These are phyloP conservation scores for Dovyalis caffra DNA, from an alignment of 345 rosid genomes.

Conservation along the genomic window DNA sequence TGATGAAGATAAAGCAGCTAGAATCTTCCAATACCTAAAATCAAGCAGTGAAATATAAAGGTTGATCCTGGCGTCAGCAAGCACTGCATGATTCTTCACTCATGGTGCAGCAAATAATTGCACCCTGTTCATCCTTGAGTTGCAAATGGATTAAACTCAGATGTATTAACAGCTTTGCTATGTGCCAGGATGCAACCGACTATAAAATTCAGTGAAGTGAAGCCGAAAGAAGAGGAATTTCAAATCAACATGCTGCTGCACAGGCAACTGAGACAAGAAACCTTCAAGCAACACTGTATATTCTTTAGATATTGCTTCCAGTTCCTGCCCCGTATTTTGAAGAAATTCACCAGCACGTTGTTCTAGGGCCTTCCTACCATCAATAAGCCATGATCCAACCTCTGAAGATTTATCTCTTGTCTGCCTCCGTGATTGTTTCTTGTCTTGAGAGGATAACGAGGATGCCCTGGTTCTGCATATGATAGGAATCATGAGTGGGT, in stretches of 20 bases:
- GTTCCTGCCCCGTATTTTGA: slow-evolving; percentile 68
- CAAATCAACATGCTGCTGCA: slow-evolving; percentile 85
- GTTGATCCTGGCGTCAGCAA: slow-evolving; percentile 29
- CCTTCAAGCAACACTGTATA: slow-evolving; percentile 69
- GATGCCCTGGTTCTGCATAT: slow-evolving; percentile 56
- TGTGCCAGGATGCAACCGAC: slow-evolving; percentile 47
- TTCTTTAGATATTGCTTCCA: slow-evolving; percentile 69
- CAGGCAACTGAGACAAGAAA: slow-evolving; percentile 82
- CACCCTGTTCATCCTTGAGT: slow-evolving; percentile 10
- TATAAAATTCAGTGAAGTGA: slow-evolving; percentile 92
- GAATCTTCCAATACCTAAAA: slow-evolving; percentile 33
- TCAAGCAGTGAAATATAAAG: slow-evolving; percentile 22
- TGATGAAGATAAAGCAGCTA: neutral
- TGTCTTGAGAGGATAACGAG: slow-evolving; percentile 50
- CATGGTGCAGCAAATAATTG: slow-evolving; percentile 8
- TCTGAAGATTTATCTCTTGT: slow-evolving; percentile 41
- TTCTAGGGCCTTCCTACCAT: slow-evolving; percentile 83
- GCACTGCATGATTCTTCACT: slow-evolving; percentile 22
- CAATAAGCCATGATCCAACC: slow-evolving; percentile 62
- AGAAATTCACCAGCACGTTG: slow-evolving; percentile 93
- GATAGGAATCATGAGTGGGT: neutral
- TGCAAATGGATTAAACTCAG: slow-evolving; percentile 12
- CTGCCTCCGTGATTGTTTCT: slow-evolving; percentile 38
- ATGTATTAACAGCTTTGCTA: slow-evolving; percentile 31
- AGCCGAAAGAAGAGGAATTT: slow-evolving; percentile 95